Evolutionary conservation across 202 grass and related monocot genomes (phyloP), one percentile per base, ranked within the genome.

Genomic region (Zoysia matrella): DNA sequence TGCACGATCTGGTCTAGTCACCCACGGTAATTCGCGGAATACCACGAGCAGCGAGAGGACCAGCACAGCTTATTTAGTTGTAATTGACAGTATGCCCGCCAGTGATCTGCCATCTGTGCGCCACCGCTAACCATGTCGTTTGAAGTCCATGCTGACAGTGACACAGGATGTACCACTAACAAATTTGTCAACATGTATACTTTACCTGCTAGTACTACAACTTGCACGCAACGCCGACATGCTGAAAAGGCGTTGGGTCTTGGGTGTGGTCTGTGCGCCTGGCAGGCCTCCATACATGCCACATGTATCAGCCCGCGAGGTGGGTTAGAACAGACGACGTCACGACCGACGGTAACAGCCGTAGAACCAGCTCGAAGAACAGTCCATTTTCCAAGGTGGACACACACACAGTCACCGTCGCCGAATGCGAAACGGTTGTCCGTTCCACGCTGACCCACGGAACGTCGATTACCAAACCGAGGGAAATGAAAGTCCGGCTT

Each of bases 401-500:
- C 71, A 47, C 74, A 64, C 74, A 47, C 15, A 30, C 22, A 30
- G n/a, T 51, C 11, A 47, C 8, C 47, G 72, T 87, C 78, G 47
- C 11, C 74, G 13, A 16, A 5, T 81, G 47, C 72, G 72, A 89
- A 89, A 52, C 64, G 6, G 12, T 40, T 16, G 22, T 14, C 56
- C 56, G 39, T 44, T 72, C 52, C 16, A 65, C 0, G 72, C 81
- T 78, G 73, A 89, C 46, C 1, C 2, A 2, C 12, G 45, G 47
- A 48, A 54, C 13, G 73, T 82, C 73, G 76, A 52, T 30, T 8
- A 63, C 40, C 62, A 13, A 75, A 69, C 13, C 11, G 10, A 47
- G 8, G 36, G 73, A 2, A 30, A 30, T 30, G 22, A 30, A 30
- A 30, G 22, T 30, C 47, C 4, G 11, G 48, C 52, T 53, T 74